These are phyloP conservation scores for Acer saccharum DNA, from an alignment of 345 rosid genomes.

Conservation along the genomic window DNA sequence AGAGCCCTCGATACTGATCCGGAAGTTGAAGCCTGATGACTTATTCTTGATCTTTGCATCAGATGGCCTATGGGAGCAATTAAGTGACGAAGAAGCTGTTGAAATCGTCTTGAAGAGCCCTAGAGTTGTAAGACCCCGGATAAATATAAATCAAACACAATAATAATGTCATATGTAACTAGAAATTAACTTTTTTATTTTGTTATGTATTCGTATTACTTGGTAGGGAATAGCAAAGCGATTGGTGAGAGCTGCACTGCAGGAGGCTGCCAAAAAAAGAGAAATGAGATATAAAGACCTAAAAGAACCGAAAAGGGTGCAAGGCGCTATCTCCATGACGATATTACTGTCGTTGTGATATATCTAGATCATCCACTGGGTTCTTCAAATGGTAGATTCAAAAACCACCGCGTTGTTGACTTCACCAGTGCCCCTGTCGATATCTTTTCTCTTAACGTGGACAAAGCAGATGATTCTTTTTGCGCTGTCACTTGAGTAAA, in stretches of 20 bases:
- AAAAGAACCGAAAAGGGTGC: constrained; percentile 45
- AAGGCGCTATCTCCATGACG: constrained; percentile 69
- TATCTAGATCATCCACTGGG: constrained; percentile 47
- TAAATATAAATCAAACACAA: neutral
- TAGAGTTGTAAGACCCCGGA: constrained; percentile 33
- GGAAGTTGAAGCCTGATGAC: constrained; percentile 41
- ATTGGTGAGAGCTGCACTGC: constrained; percentile 54
- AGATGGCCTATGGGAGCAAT: constrained; percentile 65
- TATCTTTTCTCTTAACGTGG: constrained; percentile 41
- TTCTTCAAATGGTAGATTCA: constrained; percentile 29
- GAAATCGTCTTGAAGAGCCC: constrained; percentile 45
- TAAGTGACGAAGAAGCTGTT: constrained; percentile 50
- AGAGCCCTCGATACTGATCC: constrained; percentile 46
- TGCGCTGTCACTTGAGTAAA: neutral
- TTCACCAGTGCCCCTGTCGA: constrained; percentile 49
- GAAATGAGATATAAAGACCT: constrained; percentile 50
- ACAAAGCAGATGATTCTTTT: constrained; percentile 24
- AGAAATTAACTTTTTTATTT: neutral
- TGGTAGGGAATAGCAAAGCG: constrained; percentile 58
- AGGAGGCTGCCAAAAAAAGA: constrained; percentile 60
- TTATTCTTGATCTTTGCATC: constrained; percentile 55
- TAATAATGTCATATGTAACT: too few species aligned
- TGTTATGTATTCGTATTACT: neutral
- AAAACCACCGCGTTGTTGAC: constrained; percentile 18
- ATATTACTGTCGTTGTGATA: constrained; percentile 60